These are phyloP conservation scores for Tricholoma bakamatsutake DNA, from an alignment of 768 basidiomycete species.

Conservation along the genomic window DNA sequence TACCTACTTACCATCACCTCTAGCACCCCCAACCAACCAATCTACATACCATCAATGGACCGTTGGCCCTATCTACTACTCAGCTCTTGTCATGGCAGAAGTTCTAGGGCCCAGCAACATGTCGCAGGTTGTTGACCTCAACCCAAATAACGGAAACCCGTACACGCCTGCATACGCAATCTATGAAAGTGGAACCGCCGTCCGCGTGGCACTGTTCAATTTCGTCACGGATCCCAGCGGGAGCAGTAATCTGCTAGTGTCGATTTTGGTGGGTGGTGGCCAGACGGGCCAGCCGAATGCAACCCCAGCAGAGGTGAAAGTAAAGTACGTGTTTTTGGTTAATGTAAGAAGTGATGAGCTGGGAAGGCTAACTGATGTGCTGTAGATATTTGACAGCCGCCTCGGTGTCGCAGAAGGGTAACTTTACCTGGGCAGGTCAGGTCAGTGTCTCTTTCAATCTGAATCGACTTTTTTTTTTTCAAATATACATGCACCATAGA, in stretches of 20 bases:
- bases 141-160: slow-evolving; percentile 35
- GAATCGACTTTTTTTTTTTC: no score
- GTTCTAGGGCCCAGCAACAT: slow-evolving; percentile 52
- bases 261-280: slow-evolving; percentile 40
- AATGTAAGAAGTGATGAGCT: no score
- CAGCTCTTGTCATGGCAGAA: slow-evolving; percentile 65
- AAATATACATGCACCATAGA: slow-evolving; percentile 25
- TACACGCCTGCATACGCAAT: slow-evolving; percentile 67
- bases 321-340: slow-evolving; percentile 33
- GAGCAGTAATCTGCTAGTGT: slow-evolving; percentile 43
- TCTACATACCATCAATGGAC: slow-evolving; percentile 66
- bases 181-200: slow-evolving; percentile 58
- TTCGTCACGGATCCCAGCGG: slow-evolving; percentile 56
- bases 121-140: slow-evolving; percentile 60
- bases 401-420: slow-evolving; percentile 46
- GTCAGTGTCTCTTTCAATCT: slow-evolving; percentile 19
- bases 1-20: background rate
- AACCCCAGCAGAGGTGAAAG: slow-evolving; percentile 41
- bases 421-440: slow-evolving; percentile 61
- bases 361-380: no score
- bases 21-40: slow-evolving; percentile 34
- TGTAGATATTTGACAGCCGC: slow-evolving; percentile 46
- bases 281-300: slow-evolving; percentile 29
- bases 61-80: slow-evolving; percentile 71
- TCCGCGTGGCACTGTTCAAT: slow-evolving; percentile 64